These are phyloP conservation scores for Chenopodium quinoa DNA, from an alignment of 148 eudicot genomes.

Conservation along the genomic window DNA sequence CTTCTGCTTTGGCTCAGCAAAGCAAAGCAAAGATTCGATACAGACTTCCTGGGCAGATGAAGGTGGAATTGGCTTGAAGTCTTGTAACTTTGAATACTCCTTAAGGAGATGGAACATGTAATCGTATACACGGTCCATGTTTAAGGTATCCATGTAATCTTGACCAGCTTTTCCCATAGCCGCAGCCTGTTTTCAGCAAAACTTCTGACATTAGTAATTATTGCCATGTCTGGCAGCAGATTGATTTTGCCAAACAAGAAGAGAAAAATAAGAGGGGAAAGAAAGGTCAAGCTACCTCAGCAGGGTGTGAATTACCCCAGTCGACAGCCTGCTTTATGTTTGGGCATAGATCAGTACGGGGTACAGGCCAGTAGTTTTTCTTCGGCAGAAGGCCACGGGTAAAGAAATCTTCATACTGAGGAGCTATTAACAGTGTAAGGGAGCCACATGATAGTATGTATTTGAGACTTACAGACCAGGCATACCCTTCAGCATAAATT, in stretches of 20 bases:
- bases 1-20: slow-evolving; percentile 59
- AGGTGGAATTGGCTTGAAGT: slow-evolving; percentile 61
- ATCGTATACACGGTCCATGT: slow-evolving; percentile 75
- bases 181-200: slow-evolving; percentile 48
- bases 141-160: slow-evolving; percentile 63
- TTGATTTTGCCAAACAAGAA: slow-evolving; percentile 8
- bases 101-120: slow-evolving; percentile 78
- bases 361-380: slow-evolving; percentile 69
- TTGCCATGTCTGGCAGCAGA: background rate
- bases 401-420: slow-evolving; percentile 78
- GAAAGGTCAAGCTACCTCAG: slow-evolving; percentile 40
- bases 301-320: slow-evolving; percentile 60
- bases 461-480: slow-evolving; percentile 97
- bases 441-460: slow-evolving; percentile 85
- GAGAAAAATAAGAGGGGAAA: background rate
- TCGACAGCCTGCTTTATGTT: slow-evolving; percentile 69
- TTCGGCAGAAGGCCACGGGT: slow-evolving; percentile 71
- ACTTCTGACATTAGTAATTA: slow-evolving; percentile 1
- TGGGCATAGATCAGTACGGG: slow-evolving; percentile 51
- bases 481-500: slow-evolving; percentile 94
- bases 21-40: slow-evolving; percentile 68
- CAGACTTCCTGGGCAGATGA: slow-evolving; percentile 60
- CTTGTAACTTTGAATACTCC: slow-evolving; percentile 72
- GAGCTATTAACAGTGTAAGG: slow-evolving; percentile 61
- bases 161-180: slow-evolving; percentile 64